Evolutionary conservation across 805 yeast genomes (phyloP).

Genomic region (Ogataea zsoltii): DNA sequence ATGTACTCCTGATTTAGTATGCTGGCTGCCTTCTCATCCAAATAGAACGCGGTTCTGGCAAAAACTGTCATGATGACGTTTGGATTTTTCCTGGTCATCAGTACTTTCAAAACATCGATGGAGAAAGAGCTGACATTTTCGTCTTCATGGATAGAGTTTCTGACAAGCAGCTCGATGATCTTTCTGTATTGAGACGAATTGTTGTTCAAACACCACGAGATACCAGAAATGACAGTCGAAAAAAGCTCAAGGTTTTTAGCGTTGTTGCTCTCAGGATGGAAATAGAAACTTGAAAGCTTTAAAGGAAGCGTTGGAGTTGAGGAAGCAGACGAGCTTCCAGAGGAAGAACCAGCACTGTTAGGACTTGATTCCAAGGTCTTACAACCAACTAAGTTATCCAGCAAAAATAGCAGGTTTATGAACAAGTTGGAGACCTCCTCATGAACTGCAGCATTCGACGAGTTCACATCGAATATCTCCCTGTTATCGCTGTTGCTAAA

Average conservation of each 20-base stretch:
- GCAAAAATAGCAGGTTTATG: slow-evolving; percentile 51
- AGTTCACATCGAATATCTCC: slow-evolving; percentile 44
- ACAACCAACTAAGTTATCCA: slow-evolving; percentile 62
- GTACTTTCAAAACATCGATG: slow-evolving; percentile 56
- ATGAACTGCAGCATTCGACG: slow-evolving; percentile 55
- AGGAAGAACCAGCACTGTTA: slow-evolving; percentile 17
- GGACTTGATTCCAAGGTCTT: slow-evolving; percentile 23
- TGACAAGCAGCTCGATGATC: slow-evolving; percentile 71
- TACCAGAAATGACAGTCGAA: slow-evolving; percentile 65
- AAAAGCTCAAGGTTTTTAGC: slow-evolving; percentile 56
- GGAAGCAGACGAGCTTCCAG: slow-evolving; percentile 21
- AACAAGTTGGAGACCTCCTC: slow-evolving; percentile 69
- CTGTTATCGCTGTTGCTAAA: slow-evolving; percentile 34
- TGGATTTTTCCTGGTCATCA: slow-evolving; percentile 72
- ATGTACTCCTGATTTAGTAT: slow-evolving; percentile 57
- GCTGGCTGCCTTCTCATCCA: slow-evolving; percentile 67
- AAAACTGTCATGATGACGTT: slow-evolving; percentile 68
- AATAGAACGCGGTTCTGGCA: slow-evolving; percentile 75
- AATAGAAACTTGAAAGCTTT: slow-evolving; percentile 40
- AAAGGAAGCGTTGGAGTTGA: slow-evolving; percentile 33
- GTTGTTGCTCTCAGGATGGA: slow-evolving; percentile 36
- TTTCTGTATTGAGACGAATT: slow-evolving; percentile 56
- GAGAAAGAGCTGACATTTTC: slow-evolving; percentile 64
- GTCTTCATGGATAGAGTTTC: slow-evolving; percentile 73
- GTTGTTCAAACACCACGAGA: slow-evolving; percentile 66